Base-by-base conservation (phyloP, 768 basidiomycete genomes). In the Pisolithus tinctorius region DNA sequence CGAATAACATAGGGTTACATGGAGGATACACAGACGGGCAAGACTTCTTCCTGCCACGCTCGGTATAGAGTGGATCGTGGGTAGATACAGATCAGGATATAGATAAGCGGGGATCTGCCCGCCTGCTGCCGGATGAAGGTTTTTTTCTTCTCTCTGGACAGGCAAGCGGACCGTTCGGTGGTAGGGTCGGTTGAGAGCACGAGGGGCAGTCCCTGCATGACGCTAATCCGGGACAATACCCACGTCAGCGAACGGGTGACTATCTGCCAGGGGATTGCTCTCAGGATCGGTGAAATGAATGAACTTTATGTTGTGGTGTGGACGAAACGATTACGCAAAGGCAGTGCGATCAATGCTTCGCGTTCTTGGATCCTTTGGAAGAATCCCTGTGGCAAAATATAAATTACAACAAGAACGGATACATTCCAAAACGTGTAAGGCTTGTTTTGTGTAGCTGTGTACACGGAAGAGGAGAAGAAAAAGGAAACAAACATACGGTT, bases 401-500 rank as follows among this genome's bases (percentile, higher is more conserved):
- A 4, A 10, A 4, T 8, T 16, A 27, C 34, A 6, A 29, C 31
- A 25, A 56, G 36, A 58, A 53, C 41, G 37, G 29, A 45, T 6
- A 23, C 31, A 40, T 49, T 47, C 36, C 13, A 16, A 14, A 38
- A 34, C 30, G 23, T 30, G n/a, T 41, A 41, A 2, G 43, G 43
- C 34, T 34, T 34, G 25, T 25, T 23, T 4, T 20, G 40, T 20
- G 20, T 29, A 29, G 43, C 26, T 16, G n/a, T 16, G n/a, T 25
- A 45, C 26, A 29, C 43, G 43, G 26, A 45, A 29, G 43, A 30
- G 29, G 26, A 47, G 34, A 47, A 37, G 30, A 47, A 30, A n/a
- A 23, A 16, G 17, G 20, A 17, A 13, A 39, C 9, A 6, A 29
- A 50, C 66, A 48, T 57, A 69, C 68, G 55, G 27, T 40, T 66